A percentile compares a stretch with the other conserved stretches of the same genome.
Conservation (phyloP, 768 basidiomycete genomes). For the Albatrellus ellisii region DNA sequence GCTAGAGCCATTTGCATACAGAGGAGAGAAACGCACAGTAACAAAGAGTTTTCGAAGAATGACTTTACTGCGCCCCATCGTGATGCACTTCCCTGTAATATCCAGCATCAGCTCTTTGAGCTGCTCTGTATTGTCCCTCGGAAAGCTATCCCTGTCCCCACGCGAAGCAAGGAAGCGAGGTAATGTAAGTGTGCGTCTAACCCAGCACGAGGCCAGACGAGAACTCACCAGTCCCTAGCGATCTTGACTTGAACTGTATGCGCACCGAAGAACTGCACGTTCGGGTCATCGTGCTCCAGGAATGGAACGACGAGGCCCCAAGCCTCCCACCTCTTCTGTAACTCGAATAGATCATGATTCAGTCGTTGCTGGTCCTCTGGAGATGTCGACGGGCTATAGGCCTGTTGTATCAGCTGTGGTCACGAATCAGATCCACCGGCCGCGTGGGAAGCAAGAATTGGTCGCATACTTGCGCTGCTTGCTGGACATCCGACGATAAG, state of each 20-base stretch:
- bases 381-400: conserved; percentile 38
- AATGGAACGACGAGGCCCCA: conserved; percentile 80
- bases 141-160: conserved; percentile 61
- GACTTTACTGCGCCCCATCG: conserved; percentile 45
- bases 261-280: conserved; percentile 91
- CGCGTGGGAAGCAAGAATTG: conserved; percentile 9
- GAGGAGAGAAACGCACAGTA: conserved; percentile 38
- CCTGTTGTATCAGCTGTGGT: conserved; percentile 54
- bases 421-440: background rate
- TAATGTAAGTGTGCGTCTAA: conserved; percentile 1
- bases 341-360: conserved; percentile 63
- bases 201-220: background rate
- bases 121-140: conserved; percentile 38
- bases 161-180: background rate
- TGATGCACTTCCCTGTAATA: conserved; percentile 52
- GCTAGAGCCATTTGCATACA: background rate
- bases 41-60: conserved; percentile 83
- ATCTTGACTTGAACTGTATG: conserved; percentile 94
- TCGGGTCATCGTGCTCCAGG: conserved; percentile 54
- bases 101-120: conserved; percentile 60
- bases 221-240: conserved; percentile 74
- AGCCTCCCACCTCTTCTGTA: conserved; percentile 64
- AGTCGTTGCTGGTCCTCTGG: conserved; percentile 48
- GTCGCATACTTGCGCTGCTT: conserved; percentile 46
- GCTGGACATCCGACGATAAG: conserved; percentile 37